Evolutionary conservation across 2,329 filamentous ascomycete species (phyloP), one percentile per base, ranked within the genome.

Genomic region (Emydomyces testavorans): DNA sequence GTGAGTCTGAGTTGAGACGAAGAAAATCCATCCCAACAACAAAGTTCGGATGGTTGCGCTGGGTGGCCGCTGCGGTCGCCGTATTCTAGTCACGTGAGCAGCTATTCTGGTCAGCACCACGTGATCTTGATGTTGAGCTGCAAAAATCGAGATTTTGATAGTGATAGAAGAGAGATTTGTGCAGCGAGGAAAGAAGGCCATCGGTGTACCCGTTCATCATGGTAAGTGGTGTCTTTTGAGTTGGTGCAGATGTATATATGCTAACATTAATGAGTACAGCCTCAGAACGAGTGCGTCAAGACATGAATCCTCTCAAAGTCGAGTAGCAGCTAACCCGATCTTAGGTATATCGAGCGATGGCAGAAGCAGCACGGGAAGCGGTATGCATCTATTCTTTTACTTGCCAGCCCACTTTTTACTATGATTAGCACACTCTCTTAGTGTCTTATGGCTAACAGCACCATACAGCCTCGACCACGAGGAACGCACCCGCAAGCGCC

Each of bases 401-500:
- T 8, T 48, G 16, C 15, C 2, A 34, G 15, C 2, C 6, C 8
- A 4, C 15, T 35, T 15, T 8, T 10, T n/a, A n/a, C n/a, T n/a
- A n/a, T n/a, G n/a, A n/a, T n/a, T n/a, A n/a, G n/a, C n/a, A n/a
- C n/a, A n/a, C n/a, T n/a, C n/a, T n/a, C n/a, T n/a, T n/a, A n/a
- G n/a, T n/a, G n/a, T 29, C 29, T 36, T 48, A 28, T 13, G 43
- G 32, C 35, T 41, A 42, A 42, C 21, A 10, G 28, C 7, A n/a
- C 24, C 18, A 28, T 48, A 1, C 55, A 74, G 80, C 51, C 77
- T 85, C 57, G 87, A 94, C 65, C 78, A 90, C 67, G 89, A 95
- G 62, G 92, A 98, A 72, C 82, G 89, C 56, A 72, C 74, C 51
- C 85, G 92, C 61, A 98, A 98, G 76, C 80, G 82, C 59, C 73